phyloP scores from a whole-genome alignment of 1,284 basidiomycete genomes.

The Naganishia sp. region DNA sequence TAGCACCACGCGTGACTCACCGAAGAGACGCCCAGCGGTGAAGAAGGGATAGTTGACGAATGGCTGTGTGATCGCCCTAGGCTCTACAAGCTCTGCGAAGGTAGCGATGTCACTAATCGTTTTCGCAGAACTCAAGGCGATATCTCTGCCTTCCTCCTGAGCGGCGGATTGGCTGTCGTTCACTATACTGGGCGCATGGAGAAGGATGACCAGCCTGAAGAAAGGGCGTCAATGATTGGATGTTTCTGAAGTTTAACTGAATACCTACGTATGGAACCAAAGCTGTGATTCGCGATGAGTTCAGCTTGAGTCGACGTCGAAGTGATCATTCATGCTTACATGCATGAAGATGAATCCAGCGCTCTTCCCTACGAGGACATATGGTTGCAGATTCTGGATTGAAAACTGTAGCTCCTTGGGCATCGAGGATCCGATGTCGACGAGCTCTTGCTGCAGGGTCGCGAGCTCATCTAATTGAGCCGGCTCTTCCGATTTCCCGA shows the following conservation, averaged over 20 bases:
- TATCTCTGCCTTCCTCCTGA: constrained; percentile 30
- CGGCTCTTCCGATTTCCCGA: constrained; percentile 7
- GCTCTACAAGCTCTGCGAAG: constrained; percentile 37
- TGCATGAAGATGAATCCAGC: constrained; percentile 37
- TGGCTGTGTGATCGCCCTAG: constrained; percentile 35
- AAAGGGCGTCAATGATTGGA: neutral
- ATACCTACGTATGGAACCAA: constrained; percentile 36
- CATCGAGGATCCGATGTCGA: constrained; percentile 33
- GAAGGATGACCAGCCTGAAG: constrained; percentile 34
- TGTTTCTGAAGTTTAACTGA: neutral
- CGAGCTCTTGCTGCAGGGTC: constrained; percentile 32
- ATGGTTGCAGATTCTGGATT: constrained; percentile 35
- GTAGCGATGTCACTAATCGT: constrained; percentile 36
- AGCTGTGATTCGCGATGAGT: constrained; percentile 1
- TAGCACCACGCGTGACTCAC: constrained; percentile 31
- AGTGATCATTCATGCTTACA: constrained; percentile 23
- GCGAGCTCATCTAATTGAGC: constrained; percentile 18
- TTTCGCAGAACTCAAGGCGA: constrained; percentile 37
- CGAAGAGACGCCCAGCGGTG: constrained; percentile 35
- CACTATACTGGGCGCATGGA: constrained; percentile 32
- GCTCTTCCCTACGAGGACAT: constrained; percentile 31
- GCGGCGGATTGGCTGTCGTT: constrained; percentile 22
- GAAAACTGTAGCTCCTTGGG: constrained; percentile 35
- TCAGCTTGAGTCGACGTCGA: neutral
- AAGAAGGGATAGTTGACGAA: constrained; percentile 38